Evolutionary conservation across 768 basidiomycete species (phyloP).

Genomic region (Solioccasus polychromus): DNA sequence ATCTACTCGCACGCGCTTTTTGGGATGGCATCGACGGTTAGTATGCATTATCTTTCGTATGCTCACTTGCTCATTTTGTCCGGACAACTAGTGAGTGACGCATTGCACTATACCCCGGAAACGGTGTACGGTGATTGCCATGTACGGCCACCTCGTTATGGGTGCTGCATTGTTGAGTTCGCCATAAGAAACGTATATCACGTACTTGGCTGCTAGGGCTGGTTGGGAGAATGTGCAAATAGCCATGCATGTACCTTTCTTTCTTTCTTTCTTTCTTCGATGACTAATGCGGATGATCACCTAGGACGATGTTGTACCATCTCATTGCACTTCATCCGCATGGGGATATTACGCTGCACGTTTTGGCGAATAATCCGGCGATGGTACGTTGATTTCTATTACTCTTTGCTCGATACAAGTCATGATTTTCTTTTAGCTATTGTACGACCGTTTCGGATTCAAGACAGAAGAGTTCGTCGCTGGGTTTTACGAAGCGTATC

Average conservation of each 20-base stretch:
- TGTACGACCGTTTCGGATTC: slow-evolving; percentile 89
- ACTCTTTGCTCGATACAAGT: not conserved
- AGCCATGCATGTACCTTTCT: slow-evolving; percentile 56
- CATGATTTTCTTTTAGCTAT: slow-evolving; percentile 40
- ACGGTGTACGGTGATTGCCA: slow-evolving; percentile 71
- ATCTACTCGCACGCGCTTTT: slow-evolving; percentile 62
- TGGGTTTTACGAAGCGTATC: slow-evolving; percentile 78
- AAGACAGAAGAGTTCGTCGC: slow-evolving; percentile 82
- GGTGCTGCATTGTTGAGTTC: slow-evolving; percentile 76
- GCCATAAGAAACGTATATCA: slow-evolving; percentile 79
- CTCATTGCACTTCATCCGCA: slow-evolving; percentile 68
- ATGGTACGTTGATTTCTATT: slow-evolving; percentile 48
- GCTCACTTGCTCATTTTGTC: not conserved
- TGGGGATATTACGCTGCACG: slow-evolving; percentile 79
- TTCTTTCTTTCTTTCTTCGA: not conserved
- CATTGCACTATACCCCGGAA: slow-evolving; percentile 67
- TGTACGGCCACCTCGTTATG: slow-evolving; percentile 67
- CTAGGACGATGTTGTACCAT: slow-evolving; percentile 75
- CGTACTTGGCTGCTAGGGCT: slow-evolving; percentile 71
- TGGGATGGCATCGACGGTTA: slow-evolving; percentile 78
- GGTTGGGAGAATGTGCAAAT: slow-evolving; percentile 83
- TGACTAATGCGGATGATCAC: too few relatives aligned
- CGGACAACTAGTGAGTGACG: slow-evolving; percentile 58
- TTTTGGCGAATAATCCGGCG: slow-evolving; percentile 77
- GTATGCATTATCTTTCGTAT: slow-evolving; percentile 10